Evolutionary conservation across 768 basidiomycete species (phyloP), one percentile per base, ranked within the genome.

Genomic region (Cyclocybe aegerita): DNA sequence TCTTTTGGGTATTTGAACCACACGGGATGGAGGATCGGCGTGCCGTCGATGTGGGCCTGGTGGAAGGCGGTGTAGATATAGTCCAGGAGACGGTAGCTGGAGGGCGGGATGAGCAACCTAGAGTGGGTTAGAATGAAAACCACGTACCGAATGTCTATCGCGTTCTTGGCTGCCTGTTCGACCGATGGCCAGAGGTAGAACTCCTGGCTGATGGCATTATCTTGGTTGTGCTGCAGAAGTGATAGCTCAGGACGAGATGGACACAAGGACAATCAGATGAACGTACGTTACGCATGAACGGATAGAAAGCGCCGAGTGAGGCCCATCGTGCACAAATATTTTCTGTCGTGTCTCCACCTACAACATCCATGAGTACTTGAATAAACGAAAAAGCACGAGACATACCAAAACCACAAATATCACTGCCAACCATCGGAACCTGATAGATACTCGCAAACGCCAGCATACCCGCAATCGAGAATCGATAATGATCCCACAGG

Each of bases 241-340:
- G 10, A 45, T 3, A 31, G 14, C 1, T 17, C 39, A 12, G 37
- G 39, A 6, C 49, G 2, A 5, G 7, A 15, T 7, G 2, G 4
- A 11, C 6, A 12, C 3, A 4, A 32, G 4, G 31, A 17, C 7
- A 29, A 39, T 12, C 3, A 37, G 11, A 16, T 5, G 23, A 0
- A 65, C 81, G 64, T 49, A 85, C 83, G 60, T 90, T 87, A 7
- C 89, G 73, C 82, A 83, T 88, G 73, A 90, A 90, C 0, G 88
- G 87, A 63, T 83, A 82, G 67, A 90, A 90, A 0, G 85, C 88
- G 1, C 86, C 85, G 2, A 90, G 71, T 72, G 76, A 85, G 10
- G 85, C 87, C 88, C 90, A 90, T 34, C 90, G 72, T 34, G 85
- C 82, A 54, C 86, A 88, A 1, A 90, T 70, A 7, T 75, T 79